phyloP scores from a whole-genome alignment of 495 filamentous ascomycete species.

The Clavariopsis aquatica region DNA sequence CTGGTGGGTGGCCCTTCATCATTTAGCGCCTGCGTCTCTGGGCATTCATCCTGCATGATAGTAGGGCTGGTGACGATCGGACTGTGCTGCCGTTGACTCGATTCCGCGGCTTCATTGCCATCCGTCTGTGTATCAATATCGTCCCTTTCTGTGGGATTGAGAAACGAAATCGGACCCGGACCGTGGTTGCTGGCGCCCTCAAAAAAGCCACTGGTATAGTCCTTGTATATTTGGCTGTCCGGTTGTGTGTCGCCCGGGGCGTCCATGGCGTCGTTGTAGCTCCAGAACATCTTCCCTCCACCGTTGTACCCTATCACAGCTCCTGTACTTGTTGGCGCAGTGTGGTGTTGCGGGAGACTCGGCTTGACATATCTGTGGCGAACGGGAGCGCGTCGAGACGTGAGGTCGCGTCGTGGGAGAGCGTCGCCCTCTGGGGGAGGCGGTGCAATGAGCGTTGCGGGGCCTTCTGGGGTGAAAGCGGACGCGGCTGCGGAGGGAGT shows the following conservation, averaged over 20 bases:
- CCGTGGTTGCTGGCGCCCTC: background rate
- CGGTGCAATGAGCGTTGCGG: background rate
- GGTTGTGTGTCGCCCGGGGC: slow-evolving; percentile 45
- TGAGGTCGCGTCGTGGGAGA: slow-evolving; percentile 3
- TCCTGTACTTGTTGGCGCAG: slow-evolving; percentile 22
- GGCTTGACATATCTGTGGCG: slow-evolving; percentile 22
- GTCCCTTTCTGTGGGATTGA: slow-evolving; percentile 13
- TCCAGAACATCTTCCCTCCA: slow-evolving; percentile 13
- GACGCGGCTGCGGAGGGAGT: background rate
- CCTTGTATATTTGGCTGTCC: slow-evolving; percentile 45
- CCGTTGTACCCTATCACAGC: slow-evolving; percentile 18
- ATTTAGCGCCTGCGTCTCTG: slow-evolving; percentile 17
- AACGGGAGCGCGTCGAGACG: slow-evolving; percentile 20
- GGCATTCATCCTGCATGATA: slow-evolving; percentile 26
- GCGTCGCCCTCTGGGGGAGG: background rate
- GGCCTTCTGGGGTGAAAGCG: background rate
- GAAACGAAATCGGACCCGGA: background rate
- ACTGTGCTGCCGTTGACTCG: slow-evolving; percentile 20
- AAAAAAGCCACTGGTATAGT: slow-evolving; percentile 35
- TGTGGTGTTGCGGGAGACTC: slow-evolving; percentile 17
- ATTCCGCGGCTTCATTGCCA: slow-evolving; percentile 8
- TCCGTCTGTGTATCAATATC: slow-evolving; percentile 11
- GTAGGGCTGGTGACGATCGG: slow-evolving; percentile 25
- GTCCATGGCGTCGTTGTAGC: slow-evolving; percentile 21
- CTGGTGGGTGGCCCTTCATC: slow-evolving; percentile 21